A percentile compares a stretch with the other conserved stretches of the same genome.
Evolutionary conservation across 2,329 filamentous ascomycete genomes (phyloP).

Genomic region (Arthroderma sp.): DNA sequence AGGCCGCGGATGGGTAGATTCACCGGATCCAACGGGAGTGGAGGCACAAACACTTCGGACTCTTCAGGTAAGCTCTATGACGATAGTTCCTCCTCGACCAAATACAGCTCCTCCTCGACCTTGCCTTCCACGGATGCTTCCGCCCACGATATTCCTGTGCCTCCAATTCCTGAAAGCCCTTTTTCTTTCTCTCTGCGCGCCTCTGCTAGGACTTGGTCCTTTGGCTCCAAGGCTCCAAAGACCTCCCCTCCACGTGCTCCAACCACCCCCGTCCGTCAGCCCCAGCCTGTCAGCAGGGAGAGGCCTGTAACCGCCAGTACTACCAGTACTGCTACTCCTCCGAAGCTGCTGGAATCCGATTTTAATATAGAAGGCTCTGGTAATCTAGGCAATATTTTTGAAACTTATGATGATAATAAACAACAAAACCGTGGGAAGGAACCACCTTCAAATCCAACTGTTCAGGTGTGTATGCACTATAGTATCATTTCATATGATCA

Average conservation of each 20-base stretch:
- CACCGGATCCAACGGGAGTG: slow-evolving; percentile 32
- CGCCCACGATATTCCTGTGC: slow-evolving; percentile 29
- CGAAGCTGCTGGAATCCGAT: slow-evolving; percentile 36
- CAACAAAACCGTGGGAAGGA: slow-evolving; percentile 6
- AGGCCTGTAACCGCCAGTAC: slow-evolving; percentile 40
- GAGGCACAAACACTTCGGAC: slow-evolving; percentile 35
- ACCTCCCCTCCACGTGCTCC: slow-evolving; percentile 13
- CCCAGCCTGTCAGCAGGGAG: slow-evolving; percentile 22
- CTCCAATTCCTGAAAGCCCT: slow-evolving; percentile 26
- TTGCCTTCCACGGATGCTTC: slow-evolving; percentile 39
- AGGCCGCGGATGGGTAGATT: slow-evolving; percentile 13
- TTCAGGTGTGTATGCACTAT: slow-evolving; percentile 4
- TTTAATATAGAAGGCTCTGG: slow-evolving; percentile 29
- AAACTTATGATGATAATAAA: slow-evolving; percentile 28
- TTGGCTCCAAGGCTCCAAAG: slow-evolving; percentile 33
- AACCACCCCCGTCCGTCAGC: slow-evolving; percentile 5
- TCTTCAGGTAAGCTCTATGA: slow-evolving; percentile 34
- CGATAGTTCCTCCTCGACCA: slow-evolving; percentile 35
- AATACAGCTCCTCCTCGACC: slow-evolving; percentile 43
- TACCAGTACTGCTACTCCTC: slow-evolving; percentile 38
- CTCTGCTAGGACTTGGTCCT: slow-evolving; percentile 41
- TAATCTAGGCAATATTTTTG: slow-evolving; percentile 42
- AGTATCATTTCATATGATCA: neutral
- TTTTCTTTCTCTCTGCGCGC: slow-evolving; percentile 30
- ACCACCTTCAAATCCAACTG: slow-evolving; percentile 3